Conservation (phyloP, 257 asterid species). For the Gardenia jasminoides region DNA sequence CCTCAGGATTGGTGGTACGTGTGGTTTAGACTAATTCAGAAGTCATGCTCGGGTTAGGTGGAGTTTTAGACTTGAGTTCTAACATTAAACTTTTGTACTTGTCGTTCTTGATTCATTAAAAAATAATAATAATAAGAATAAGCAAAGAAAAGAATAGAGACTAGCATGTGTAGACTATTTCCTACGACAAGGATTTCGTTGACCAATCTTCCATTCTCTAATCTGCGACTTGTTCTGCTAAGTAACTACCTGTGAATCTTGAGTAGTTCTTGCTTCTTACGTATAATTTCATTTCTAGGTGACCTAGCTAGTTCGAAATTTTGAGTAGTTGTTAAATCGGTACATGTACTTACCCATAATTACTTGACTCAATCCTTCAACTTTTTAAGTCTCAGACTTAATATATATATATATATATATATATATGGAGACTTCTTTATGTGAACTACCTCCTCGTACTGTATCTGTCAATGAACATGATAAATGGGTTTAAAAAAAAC, state of each 20-base stretch:
- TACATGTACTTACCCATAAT: too few species aligned
- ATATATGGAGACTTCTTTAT: too few species aligned
- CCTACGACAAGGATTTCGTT: background rate
- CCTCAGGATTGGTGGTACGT: background rate
- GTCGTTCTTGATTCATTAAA: background rate
- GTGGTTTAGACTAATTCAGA: background rate
- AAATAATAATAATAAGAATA: too few species aligned
- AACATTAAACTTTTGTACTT: too few species aligned
- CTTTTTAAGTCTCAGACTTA: too few species aligned
- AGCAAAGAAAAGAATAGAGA: background rate
- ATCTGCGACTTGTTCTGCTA: background rate
- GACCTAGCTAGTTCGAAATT: too few species aligned
- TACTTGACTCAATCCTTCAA: too few species aligned
- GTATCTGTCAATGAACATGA: background rate
- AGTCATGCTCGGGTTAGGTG: constrained; percentile 1
- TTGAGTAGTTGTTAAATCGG: too few species aligned
- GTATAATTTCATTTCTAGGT: too few species aligned
- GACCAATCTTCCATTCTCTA: background rate
- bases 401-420: too few species aligned
- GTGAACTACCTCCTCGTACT: background rate
- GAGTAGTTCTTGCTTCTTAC: background rate
- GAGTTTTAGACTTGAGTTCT: background rate
- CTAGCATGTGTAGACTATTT: too few species aligned
- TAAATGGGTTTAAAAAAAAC: too few species aligned
- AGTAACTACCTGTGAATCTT: background rate